Evolutionary conservation across 352 stramenopile genomes (phyloP).

Genomic region (Phytophthora europaea): DNA sequence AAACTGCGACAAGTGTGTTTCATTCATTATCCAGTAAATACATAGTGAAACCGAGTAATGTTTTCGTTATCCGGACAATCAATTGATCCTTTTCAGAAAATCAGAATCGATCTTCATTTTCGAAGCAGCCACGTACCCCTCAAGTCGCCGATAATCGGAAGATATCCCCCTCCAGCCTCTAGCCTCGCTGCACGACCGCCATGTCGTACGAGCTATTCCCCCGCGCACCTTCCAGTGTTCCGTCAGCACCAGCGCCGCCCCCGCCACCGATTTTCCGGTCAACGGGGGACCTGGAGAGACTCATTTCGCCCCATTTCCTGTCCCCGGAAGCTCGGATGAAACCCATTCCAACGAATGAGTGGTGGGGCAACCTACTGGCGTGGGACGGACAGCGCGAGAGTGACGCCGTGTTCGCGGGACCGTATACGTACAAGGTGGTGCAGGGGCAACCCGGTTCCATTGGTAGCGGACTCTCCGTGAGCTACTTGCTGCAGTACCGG

Average conservation of each 20-base stretch:
- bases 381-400: slow-evolving; percentile 67
- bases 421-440: slow-evolving; percentile 77
- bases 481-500: slow-evolving; percentile 82
- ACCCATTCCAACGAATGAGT: slow-evolving; percentile 83
- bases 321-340: slow-evolving; percentile 26
- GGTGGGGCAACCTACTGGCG: slow-evolving; percentile 88
- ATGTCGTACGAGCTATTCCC: slow-evolving; percentile 39
- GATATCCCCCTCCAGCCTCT: slow-evolving; percentile 6
- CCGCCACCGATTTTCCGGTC: slow-evolving; percentile 54
- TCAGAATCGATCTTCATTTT: slow-evolving; percentile 30
- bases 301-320: slow-evolving; percentile 66
- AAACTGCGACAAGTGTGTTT: slow-evolving; percentile 16
- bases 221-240: slow-evolving; percentile 7
- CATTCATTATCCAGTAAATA: slow-evolving; percentile 2
- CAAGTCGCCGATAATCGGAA: slow-evolving; percentile 7
- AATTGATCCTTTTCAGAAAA: neutral
- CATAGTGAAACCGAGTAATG: slow-evolving; percentile 4
- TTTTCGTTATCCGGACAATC: slow-evolving; percentile 20
- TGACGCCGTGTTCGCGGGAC: slow-evolving; percentile 76
- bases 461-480: slow-evolving; percentile 64
- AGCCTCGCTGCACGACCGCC: slow-evolving; percentile 1
- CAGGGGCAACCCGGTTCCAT: slow-evolving; percentile 41
- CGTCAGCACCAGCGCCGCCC: slow-evolving; percentile 15
- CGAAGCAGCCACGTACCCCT: slow-evolving; percentile 21
- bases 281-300: slow-evolving; percentile 56